A percentile compares a stretch with the other conserved stretches of the same genome.
Conservation (phyloP, 148 eudicot genomes). For the Salicornia ramosissima region DNA sequence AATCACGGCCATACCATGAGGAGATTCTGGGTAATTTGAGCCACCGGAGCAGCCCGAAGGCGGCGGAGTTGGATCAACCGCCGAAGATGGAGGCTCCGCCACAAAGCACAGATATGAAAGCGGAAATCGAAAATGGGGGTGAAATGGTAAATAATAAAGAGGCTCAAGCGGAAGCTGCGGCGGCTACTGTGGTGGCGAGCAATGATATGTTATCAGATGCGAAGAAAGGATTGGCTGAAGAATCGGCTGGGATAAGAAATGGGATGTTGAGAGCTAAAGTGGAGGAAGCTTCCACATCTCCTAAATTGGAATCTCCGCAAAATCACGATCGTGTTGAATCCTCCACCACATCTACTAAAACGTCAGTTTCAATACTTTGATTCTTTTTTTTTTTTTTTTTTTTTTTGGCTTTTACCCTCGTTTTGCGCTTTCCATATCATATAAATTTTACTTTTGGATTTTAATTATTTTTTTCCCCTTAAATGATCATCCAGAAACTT, state of each 20-base stretch:
- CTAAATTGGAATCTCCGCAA: constrained; percentile 39
- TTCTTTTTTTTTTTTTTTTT: neutral
- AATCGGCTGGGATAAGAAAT: constrained; percentile 27
- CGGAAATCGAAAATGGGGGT: constrained; percentile 33
- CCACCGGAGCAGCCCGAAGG: constrained; percentile 41
- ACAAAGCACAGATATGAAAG: constrained; percentile 29
- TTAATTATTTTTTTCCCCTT: neutral
- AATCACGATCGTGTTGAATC: constrained; percentile 39
- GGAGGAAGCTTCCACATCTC: constrained; percentile 41
- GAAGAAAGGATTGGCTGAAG: constrained; percentile 23
- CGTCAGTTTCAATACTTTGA: constrained; percentile 42
- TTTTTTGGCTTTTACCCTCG: neutral
- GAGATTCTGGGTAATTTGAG: constrained; percentile 33
- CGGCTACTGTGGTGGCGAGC: neutral
- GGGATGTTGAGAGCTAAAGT: constrained; percentile 42
- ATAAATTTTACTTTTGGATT: neutral
- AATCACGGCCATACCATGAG: constrained; percentile 53
- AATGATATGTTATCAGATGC: constrained; percentile 8
- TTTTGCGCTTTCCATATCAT: neutral
- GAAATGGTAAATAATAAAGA: constrained; percentile 1
- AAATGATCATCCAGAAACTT: constrained; percentile 29
- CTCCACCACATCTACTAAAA: constrained; percentile 33
- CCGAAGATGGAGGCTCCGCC: constrained; percentile 34
- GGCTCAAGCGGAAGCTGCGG: constrained; percentile 5
- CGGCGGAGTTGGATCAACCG: constrained; percentile 33